Conservation (phyloP, 768 basidiomycete genomes). For the Boletus rufocinnamomeus region DNA sequence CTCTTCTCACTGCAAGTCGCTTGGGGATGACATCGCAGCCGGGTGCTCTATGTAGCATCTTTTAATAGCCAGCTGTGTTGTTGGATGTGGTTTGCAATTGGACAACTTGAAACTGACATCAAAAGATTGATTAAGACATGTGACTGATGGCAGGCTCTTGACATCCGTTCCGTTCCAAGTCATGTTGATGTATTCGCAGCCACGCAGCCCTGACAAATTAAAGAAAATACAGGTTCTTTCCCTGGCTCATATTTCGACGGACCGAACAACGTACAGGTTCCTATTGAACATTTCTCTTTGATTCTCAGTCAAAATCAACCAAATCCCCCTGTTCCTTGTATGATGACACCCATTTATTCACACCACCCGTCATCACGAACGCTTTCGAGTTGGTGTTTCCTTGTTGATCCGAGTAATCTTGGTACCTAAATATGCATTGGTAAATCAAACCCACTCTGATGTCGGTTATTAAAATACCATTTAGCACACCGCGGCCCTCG, state of each 20-base stretch:
- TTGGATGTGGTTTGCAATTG: no score
- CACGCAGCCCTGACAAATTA: background rate
- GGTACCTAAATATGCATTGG: constrained; percentile 42
- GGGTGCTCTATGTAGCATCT: no score
- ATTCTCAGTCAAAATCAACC: constrained; percentile 22
- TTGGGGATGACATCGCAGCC: no score
- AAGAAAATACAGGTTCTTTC: background rate
- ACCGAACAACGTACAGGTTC: background rate
- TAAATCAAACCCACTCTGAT: background rate
- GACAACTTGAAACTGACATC: no score
- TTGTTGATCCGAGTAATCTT: constrained; percentile 44
- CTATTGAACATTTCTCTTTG: background rate
- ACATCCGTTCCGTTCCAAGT: background rate
- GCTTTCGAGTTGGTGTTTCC: constrained; percentile 39
- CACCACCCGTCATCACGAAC: constrained; percentile 45
- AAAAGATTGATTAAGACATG: no score
- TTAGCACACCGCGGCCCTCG: constrained; percentile 56
- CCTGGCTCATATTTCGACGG: background rate
- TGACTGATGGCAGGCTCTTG: no score
- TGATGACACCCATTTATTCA: constrained; percentile 39
- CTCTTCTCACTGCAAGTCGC: no score
- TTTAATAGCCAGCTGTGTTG: no score
- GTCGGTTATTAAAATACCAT: constrained; percentile 40
- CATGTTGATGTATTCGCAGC: background rate
- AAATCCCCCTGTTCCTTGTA: constrained; percentile 34